phyloP scores from a whole-genome alignment of 306 rosid species.

The Rosa lucieae region DNA sequence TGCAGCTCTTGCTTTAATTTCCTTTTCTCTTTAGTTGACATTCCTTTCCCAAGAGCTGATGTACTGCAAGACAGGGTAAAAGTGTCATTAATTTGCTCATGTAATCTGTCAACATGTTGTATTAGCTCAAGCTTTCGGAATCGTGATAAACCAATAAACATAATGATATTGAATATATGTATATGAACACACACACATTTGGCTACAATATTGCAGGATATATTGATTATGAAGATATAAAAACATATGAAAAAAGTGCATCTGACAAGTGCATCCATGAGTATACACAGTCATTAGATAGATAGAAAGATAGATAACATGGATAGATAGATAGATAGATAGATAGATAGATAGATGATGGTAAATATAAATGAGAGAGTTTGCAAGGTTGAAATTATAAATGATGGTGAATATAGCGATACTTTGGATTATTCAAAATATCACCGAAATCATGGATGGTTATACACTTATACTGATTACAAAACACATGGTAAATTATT shows the following conservation, averaged over 20 bases:
- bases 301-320: too few species aligned
- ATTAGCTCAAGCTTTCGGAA: neutral
- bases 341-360: too few species aligned
- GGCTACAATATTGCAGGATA: neutral
- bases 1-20: constrained; percentile 62
- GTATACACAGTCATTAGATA: too few species aligned
- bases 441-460: neutral
- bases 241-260: neutral
- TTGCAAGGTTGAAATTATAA: neutral
- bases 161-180: neutral
- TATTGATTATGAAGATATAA: neutral
- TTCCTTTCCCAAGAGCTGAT: constrained; percentile 49
- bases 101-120: neutral
- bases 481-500: neutral
- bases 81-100: too few species aligned
- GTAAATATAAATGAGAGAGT: neutral
- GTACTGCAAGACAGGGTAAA: constrained; percentile 45
- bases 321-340: too few species aligned
- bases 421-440: neutral
- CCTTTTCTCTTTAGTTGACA: constrained; percentile 61
- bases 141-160: neutral
- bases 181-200: neutral
- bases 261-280: neutral
- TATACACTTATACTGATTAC: neutral
- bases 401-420: neutral